Evolutionary conservation across 2,329 filamentous ascomycete genomes (phyloP).

Genomic region (Dryadomyces sulphureus): DNA sequence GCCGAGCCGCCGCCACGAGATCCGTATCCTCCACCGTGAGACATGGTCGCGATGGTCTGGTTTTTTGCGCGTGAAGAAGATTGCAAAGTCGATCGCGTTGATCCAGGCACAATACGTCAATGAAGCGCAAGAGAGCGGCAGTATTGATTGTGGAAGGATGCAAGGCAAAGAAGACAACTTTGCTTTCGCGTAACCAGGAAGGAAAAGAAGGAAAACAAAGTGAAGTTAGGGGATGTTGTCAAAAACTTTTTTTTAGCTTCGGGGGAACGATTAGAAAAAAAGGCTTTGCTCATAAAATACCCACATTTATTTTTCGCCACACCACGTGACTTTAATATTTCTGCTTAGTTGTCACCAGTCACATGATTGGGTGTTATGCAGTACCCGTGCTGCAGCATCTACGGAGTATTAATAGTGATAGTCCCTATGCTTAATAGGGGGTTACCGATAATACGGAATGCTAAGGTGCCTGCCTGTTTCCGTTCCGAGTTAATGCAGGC

Average conservation of each 20-base stretch:
- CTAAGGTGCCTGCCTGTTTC: too few relatives aligned
- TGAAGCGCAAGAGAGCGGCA: neutral
- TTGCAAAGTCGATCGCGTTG: neutral
- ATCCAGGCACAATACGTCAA: neutral
- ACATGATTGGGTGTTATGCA: too few relatives aligned
- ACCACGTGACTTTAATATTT: conserved; percentile 4
- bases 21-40: conserved; percentile 25
- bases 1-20: conserved; percentile 23
- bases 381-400: too few relatives aligned
- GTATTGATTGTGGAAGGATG: neutral
- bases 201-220: conserved; percentile 6
- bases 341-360: too few relatives aligned
- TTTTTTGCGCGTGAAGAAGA: neutral
- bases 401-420: conserved; percentile 14
- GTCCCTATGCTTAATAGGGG: too few relatives aligned
- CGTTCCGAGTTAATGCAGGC: too few relatives aligned
- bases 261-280: neutral
- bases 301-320: conserved; percentile 8
- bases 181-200: neutral
- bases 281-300: neutral
- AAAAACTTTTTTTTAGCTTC: conserved; percentile 6
- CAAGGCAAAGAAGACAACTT: neutral
- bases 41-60: conserved; percentile 21
- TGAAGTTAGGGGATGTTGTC: conserved; percentile 11
- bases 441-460: too few relatives aligned